Percentiles rank a stretch among this genome's conserved stretches.
Conservation (phyloP, 257 asterid genomes). For the Nicotiana noctiflora region DNA sequence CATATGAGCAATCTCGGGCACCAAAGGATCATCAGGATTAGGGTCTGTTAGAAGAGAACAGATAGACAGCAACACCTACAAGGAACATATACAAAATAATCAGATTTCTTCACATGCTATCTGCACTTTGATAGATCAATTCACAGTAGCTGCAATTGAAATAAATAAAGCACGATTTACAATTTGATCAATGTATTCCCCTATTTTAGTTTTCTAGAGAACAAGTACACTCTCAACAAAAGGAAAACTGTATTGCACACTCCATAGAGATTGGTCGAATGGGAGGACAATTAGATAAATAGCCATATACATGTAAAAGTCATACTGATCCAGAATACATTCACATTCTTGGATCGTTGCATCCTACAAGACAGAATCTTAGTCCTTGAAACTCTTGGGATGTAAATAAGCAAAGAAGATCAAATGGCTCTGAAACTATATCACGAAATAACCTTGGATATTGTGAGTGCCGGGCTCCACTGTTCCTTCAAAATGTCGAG, state of each 20-base stretch:
- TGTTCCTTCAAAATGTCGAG: constrained; percentile 39
- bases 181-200: background rate
- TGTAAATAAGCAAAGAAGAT: background rate
- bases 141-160: background rate
- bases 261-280: background rate
- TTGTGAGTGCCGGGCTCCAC: constrained; percentile 42
- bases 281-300: background rate
- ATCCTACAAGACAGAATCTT: background rate
- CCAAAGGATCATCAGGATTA: constrained; percentile 41
- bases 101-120: background rate
- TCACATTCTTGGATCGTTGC: background rate
- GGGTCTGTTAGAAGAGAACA: constrained; percentile 40
- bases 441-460: constrained; percentile 25
- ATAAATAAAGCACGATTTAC: background rate
- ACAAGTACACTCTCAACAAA: background rate
- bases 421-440: background rate
- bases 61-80: constrained; percentile 38
- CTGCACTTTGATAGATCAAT: background rate
- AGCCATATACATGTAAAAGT: too few species aligned
- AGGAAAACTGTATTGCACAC: background rate
- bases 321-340: background rate
- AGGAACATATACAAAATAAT: background rate
- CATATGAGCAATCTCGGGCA: constrained; percentile 42
- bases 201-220: background rate
- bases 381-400: background rate